phyloP scores from a whole-genome alignment of 1,284 basidiomycete genomes.

The Ceratobasidium sp. region DNA sequence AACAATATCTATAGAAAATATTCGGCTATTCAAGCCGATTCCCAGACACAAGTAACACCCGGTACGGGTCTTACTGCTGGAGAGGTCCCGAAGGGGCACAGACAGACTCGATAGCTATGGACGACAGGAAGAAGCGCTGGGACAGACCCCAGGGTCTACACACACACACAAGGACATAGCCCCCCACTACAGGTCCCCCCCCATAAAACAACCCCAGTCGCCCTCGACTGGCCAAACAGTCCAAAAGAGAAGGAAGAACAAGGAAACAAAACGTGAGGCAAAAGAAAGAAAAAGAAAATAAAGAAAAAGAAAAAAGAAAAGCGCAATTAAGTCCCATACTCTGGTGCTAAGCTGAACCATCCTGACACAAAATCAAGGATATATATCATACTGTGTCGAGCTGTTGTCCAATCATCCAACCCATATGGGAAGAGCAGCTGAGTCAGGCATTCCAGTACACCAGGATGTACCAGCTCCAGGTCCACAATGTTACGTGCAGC shows the following conservation, averaged over 20 bases:
- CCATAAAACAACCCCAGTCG: neutral
- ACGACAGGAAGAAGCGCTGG: too few relatives aligned
- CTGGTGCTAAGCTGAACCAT: neutral
- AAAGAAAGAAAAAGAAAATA: neutral
- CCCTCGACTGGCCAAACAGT: constrained; percentile 1
- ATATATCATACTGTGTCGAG: neutral
- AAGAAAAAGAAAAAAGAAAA: neutral
- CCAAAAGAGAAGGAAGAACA: too few relatives aligned
- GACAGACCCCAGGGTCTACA: too few relatives aligned
- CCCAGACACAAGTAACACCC: too few relatives aligned
- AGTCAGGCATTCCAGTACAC: neutral
- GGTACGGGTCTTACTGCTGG: too few relatives aligned
- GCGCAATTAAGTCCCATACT: neutral
- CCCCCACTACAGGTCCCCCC: too few relatives aligned
- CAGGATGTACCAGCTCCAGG: neutral
- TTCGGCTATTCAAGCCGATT: too few relatives aligned
- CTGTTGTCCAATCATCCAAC: neutral
- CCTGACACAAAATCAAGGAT: neutral
- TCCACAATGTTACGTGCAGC: neutral
- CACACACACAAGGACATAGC: too few relatives aligned
- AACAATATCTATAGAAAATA: too few relatives aligned
- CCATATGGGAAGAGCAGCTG: neutral
- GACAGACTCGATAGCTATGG: too few relatives aligned
- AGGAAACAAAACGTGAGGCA: too few relatives aligned
- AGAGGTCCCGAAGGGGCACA: too few relatives aligned